Evolutionary conservation across 805 yeast genomes (phyloP).

Genomic region (Schwanniomyces vanrijiae): DNA sequence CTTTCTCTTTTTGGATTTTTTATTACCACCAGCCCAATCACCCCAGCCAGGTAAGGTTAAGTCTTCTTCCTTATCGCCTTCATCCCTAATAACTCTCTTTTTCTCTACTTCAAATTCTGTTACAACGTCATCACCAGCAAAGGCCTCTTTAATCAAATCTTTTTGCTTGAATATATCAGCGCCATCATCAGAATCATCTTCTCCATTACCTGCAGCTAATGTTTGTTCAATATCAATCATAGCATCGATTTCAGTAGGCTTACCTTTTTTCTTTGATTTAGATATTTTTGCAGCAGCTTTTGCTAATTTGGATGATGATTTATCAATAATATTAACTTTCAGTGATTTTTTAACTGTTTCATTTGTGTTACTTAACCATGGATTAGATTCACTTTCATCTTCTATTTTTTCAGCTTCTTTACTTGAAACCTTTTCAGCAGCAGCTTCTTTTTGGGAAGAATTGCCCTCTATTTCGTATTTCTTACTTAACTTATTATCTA

Average conservation of each 20-base stretch:
- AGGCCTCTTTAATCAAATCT: constrained; percentile 84
- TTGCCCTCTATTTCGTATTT: constrained; percentile 17
- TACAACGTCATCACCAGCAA: constrained; percentile 96
- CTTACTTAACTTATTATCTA: constrained; percentile 40
- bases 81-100: constrained; percentile 61
- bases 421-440: constrained; percentile 7
- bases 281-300: constrained; percentile 43
- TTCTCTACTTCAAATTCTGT: constrained; percentile 80
- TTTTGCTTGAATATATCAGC: constrained; percentile 67
- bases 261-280: constrained; percentile 30
- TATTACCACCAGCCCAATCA: constrained; percentile 80
- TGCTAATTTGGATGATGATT: constrained; percentile 35
- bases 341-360: constrained; percentile 27
- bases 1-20: constrained; percentile 51
- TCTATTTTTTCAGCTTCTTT: constrained; percentile 9
- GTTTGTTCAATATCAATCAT: constrained; percentile 55
- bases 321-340: constrained; percentile 31
- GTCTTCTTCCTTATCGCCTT: constrained; percentile 86
- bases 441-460: constrained; percentile 8
- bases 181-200: constrained; percentile 36
- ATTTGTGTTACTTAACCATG: constrained; percentile 31
- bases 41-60: constrained; percentile 97
- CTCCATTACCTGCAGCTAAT: constrained; percentile 49
- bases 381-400: constrained; percentile 25
- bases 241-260: constrained; percentile 35